These are phyloP conservation scores for Thielaviopsis populi DNA, from an alignment of 2,329 filamentous ascomycete genomes.

Conservation along the genomic window DNA sequence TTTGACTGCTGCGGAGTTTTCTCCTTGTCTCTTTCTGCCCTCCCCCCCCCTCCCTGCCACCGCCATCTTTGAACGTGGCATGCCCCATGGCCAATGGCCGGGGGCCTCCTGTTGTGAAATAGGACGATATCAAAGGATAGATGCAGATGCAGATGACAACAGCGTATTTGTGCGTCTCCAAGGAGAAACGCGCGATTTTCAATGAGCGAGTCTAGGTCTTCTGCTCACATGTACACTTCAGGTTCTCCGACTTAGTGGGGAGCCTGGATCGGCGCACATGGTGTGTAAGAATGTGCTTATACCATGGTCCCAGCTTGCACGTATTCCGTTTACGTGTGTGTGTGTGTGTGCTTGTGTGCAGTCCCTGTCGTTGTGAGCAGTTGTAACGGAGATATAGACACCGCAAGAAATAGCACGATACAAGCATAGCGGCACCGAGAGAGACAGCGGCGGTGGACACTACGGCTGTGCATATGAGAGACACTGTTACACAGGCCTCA, in stretches of 20 bases:
- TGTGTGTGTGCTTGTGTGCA: background rate
- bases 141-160: background rate
- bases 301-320: background rate
- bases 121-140: background rate
- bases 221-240: too few species aligned
- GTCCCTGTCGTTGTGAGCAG: background rate
- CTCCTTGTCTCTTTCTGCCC: background rate
- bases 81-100: background rate
- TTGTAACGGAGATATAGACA: background rate
- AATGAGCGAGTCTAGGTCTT: background rate
- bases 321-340: background rate
- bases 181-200: background rate
- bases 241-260: background rate
- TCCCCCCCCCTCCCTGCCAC: background rate
- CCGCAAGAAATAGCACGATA: background rate
- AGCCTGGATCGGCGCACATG: background rate
- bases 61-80: constrained; percentile 3
- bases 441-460: too few species aligned
- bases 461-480: too few species aligned
- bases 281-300: background rate
- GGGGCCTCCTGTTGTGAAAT: background rate
- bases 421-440: background rate
- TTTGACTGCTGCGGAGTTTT: background rate
- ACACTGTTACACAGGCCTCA: background rate
- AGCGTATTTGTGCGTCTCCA: background rate